A percentile compares a stretch with the other conserved stretches of the same genome.
These are phyloP conservation scores for Podaxis sp. DNA, from an alignment of 768 basidiomycete genomes.

Conservation along the genomic window DNA sequence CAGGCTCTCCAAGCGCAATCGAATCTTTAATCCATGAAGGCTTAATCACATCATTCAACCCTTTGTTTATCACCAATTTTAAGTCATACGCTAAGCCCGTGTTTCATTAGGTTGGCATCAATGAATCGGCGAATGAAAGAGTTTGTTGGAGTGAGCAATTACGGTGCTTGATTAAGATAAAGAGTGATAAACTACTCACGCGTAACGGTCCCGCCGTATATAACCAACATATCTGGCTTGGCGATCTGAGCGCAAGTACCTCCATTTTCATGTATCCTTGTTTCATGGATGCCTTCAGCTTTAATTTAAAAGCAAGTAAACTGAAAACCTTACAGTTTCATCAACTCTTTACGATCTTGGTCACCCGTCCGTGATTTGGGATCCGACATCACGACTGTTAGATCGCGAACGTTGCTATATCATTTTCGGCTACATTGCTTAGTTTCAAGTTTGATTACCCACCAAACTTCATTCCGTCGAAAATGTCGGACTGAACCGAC, in stretches of 20 bases:
- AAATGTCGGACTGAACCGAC: slow-evolving; percentile 60
- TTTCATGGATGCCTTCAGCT: not conserved
- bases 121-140: slow-evolving; percentile 1
- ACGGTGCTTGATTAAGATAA: not conserved
- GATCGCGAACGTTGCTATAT: not conserved
- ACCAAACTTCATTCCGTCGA: slow-evolving; percentile 82
- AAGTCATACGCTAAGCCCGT: slow-evolving; percentile 61
- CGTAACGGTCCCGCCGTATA: slow-evolving; percentile 69
- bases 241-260: slow-evolving; percentile 65
- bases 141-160: not conserved
- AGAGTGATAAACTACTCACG: slow-evolving; percentile 45
- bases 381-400: slow-evolving; percentile 73
- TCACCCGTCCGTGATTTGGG: slow-evolving; percentile 68
- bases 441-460: slow-evolving; percentile 26
- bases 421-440: slow-evolving; percentile 1
- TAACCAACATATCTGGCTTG: slow-evolving; percentile 49
- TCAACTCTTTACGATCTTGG: slow-evolving; percentile 67
- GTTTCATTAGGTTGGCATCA: not conserved
- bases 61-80: slow-evolving; percentile 70
- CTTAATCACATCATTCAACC: slow-evolving; percentile 67
- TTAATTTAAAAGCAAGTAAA: not conserved
- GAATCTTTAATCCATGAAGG: slow-evolving; percentile 85
- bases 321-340: slow-evolving; percentile 53
- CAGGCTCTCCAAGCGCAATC: slow-evolving; percentile 51
- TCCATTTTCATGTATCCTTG: slow-evolving; percentile 71